Conservation (phyloP, 306 rosid species). For the Dalbergia oliveri region DNA sequence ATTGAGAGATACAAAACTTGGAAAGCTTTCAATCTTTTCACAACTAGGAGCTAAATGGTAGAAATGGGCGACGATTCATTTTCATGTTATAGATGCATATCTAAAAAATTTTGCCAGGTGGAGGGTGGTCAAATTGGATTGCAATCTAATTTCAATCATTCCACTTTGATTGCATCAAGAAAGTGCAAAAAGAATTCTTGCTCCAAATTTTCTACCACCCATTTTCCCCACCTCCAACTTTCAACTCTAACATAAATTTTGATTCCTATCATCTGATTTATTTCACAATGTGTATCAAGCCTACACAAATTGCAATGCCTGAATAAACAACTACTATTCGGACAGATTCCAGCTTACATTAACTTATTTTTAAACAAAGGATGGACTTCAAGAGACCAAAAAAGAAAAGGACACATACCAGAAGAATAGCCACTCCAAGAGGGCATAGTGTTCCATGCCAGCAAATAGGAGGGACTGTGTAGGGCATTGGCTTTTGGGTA, state of each 20-base stretch:
- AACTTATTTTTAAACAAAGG: no score
- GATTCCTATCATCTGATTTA: no score
- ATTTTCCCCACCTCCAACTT: no score
- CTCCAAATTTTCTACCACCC: constrained; percentile 10
- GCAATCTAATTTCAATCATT: not conserved
- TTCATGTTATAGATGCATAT: not conserved
- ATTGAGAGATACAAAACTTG: not conserved
- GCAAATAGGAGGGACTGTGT: constrained; percentile 95
- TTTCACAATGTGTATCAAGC: no score
- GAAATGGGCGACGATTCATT: not conserved
- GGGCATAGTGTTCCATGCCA: constrained; percentile 99
- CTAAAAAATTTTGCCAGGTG: not conserved
- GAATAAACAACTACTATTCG: no score
- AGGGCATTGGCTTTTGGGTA: constrained; percentile 89
- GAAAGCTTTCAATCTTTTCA: not conserved
- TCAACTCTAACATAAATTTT: no score
- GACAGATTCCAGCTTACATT: no score
- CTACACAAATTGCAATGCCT: no score
- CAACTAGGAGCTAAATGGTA: not conserved
- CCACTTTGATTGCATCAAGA: not conserved
- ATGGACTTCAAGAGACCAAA: no score
- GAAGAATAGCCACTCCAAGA: no score
- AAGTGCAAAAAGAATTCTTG: not conserved
- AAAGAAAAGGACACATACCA: no score
- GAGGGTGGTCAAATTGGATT: not conserved